A percentile compares a stretch with the other conserved stretches of the same genome.
phyloP scores from a whole-genome alignment of 306 rosid genomes.

The Abrus pulchellus region DNA sequence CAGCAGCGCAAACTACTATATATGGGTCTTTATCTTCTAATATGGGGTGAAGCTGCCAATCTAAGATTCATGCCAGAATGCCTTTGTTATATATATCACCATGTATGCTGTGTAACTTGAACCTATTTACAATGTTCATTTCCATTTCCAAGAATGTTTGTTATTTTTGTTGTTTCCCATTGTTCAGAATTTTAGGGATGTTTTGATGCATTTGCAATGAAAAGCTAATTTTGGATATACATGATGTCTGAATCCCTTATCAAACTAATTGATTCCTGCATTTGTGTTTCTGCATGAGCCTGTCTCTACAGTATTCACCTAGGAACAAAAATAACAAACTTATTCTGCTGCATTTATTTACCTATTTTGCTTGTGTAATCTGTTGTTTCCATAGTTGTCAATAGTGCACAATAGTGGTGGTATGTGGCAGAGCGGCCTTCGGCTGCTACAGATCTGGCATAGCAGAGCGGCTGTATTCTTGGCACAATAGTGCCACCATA shows the following conservation, averaged over 20 bases:
- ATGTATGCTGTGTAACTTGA: slow-evolving; percentile 62
- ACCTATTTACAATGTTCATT: slow-evolving; percentile 16
- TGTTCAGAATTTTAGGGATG: not conserved
- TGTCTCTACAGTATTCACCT: not conserved
- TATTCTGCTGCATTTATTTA: slow-evolving; percentile 6
- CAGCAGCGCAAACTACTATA: slow-evolving; percentile 97
- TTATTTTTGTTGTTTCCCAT: slow-evolving; percentile 10
- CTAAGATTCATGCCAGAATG: slow-evolving; percentile 99
- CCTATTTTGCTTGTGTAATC: not conserved
- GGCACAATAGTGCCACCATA: too few relatives aligned
- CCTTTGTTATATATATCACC: slow-evolving; percentile 98
- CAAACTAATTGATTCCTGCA: slow-evolving; percentile 24
- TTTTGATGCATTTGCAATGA: slow-evolving; percentile 17
- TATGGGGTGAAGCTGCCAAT: slow-evolving; percentile 99
- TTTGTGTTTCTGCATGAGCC: slow-evolving; percentile 6
- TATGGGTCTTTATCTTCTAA: slow-evolving; percentile 97
- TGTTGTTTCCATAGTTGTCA: slow-evolving; percentile 8
- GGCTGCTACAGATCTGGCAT: too few relatives aligned
- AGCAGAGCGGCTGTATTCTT: too few relatives aligned
- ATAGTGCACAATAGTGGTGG: not conserved
- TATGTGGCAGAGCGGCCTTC: too few relatives aligned
- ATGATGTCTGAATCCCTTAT: slow-evolving; percentile 4
- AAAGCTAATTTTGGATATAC: slow-evolving; percentile 22
- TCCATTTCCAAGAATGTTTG: not conserved
- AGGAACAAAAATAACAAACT: not conserved